Evolutionary conservation across 2,329 filamentous ascomycete genomes (phyloP).

Genomic region (Cladosporium cucumerinum): DNA sequence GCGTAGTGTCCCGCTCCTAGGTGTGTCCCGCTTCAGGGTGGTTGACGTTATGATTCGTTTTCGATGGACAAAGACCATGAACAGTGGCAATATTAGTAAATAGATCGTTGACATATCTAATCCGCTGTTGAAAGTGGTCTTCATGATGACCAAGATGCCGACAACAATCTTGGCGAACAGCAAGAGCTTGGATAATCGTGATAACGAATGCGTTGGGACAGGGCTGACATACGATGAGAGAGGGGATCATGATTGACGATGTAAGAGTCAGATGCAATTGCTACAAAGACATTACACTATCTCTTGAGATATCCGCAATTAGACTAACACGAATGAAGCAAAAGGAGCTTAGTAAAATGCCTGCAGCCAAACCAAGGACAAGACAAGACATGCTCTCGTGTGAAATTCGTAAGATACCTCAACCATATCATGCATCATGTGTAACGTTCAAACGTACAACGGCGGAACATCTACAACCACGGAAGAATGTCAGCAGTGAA

Average conservation of each 20-base stretch:
- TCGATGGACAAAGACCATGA: background rate
- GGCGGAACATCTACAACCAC: constrained; percentile 3
- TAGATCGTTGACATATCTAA: background rate
- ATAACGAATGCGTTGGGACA: background rate
- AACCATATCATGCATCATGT: background rate
- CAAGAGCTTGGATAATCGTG: background rate
- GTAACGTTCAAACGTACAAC: constrained; percentile 13
- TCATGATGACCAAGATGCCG: background rate
- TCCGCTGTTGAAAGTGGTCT: background rate
- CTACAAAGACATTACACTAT: background rate
- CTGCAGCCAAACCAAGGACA: background rate
- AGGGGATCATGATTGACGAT: background rate
- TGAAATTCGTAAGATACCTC: background rate
- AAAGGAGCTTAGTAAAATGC: background rate
- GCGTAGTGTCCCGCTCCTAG: too few species aligned
- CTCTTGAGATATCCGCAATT: background rate
- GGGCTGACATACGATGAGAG: background rate
- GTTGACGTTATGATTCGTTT: background rate
- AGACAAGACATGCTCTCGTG: background rate
- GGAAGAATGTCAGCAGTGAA: background rate
- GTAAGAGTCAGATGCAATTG: background rate
- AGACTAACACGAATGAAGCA: background rate
- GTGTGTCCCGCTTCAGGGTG: too few species aligned
- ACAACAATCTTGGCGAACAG: background rate
- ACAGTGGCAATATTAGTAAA: background rate